Conservation (phyloP, 2,329 filamentous ascomycete genomes). For the Calonectria pseudoturangicola region DNA sequence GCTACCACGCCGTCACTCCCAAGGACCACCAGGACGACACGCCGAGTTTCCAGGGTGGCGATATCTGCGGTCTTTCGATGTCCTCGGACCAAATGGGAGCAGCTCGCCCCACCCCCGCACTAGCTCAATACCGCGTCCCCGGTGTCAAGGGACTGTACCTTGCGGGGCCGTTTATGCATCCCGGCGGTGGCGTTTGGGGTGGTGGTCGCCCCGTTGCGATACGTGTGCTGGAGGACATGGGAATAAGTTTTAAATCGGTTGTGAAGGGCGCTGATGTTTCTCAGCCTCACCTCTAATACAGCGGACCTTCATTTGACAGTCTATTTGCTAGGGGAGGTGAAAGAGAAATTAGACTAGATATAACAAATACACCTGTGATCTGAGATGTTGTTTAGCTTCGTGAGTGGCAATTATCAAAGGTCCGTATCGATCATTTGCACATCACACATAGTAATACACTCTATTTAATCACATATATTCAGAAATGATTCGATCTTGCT, state of each 20-base stretch:
- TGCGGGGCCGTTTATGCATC: conserved; percentile 9
- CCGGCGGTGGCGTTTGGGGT: conserved; percentile 6
- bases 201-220: conserved; percentile 6
- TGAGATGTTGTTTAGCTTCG: too few relatives aligned
- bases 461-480: too few relatives aligned
- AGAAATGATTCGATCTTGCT: too few relatives aligned
- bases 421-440: too few relatives aligned
- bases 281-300: neutral
- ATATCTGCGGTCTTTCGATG: conserved; percentile 9
- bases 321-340: too few relatives aligned
- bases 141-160: neutral
- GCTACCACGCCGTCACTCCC: neutral
- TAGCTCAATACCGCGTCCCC: neutral
- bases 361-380: too few relatives aligned
- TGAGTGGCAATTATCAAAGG: too few relatives aligned
- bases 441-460: too few relatives aligned
- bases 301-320: too few relatives aligned
- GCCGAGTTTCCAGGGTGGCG: conserved; percentile 2
- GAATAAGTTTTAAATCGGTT: neutral
- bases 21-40: conserved; percentile 8
- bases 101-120: neutral
- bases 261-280: neutral
- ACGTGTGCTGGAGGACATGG: neutral
- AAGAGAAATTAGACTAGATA: too few relatives aligned
- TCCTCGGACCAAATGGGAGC: neutral